Evolutionary conservation across 257 asterid genomes (phyloP).

Genomic region (Cynanchum wilfordii): DNA sequence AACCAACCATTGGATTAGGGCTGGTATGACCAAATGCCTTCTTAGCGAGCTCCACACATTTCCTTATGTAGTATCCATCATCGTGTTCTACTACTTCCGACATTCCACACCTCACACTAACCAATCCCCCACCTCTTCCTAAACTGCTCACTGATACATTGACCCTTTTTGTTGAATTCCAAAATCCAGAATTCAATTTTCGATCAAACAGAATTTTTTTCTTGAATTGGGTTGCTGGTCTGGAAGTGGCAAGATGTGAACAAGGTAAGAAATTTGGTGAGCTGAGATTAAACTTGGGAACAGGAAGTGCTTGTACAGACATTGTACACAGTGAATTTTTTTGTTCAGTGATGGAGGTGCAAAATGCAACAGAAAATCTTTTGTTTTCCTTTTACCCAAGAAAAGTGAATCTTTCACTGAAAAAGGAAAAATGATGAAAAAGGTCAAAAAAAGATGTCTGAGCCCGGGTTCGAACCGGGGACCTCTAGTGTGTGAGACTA

Average conservation of each 20-base stretch:
- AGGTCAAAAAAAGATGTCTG: constrained; percentile 31
- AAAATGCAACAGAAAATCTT: not conserved
- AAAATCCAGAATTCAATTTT: constrained; percentile 32
- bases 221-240: constrained; percentile 20
- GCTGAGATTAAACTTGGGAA: constrained; percentile 23
- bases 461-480: constrained; percentile 99
- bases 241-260: constrained; percentile 2
- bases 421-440: not conserved
- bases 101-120: constrained; percentile 36
- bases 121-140: constrained; percentile 24
- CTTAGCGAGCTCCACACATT: constrained; percentile 79
- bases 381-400: not conserved
- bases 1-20: constrained; percentile 98
- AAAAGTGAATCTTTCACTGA: not conserved
- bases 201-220: constrained; percentile 17
- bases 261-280: constrained; percentile 14
- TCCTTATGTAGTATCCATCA: constrained; percentile 73
- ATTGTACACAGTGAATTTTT: constrained; percentile 6
- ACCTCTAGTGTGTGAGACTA: constrained; percentile 99
- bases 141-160: constrained; percentile 26
- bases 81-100: constrained; percentile 24
- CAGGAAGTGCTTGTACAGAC: constrained; percentile 38
- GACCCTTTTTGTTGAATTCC: constrained; percentile 35
- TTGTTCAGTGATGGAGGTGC: not conserved
- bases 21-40: constrained; percentile 77